Evolutionary conservation across 2,329 filamentous ascomycete species (phyloP), one percentile per base, ranked within the genome.

Genomic region (Aspergillus uvarum): DNA sequence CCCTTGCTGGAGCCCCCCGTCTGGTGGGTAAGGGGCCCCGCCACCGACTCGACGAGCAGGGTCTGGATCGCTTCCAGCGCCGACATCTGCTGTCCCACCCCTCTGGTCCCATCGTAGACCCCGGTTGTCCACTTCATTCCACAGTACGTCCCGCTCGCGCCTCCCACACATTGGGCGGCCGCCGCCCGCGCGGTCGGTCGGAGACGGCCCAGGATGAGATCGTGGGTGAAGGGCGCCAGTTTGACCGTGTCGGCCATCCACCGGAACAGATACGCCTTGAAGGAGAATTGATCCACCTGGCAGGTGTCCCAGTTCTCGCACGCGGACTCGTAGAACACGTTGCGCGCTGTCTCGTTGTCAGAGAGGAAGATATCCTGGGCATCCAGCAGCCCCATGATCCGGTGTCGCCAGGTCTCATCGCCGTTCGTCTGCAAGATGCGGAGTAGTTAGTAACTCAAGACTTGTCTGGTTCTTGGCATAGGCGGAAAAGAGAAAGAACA

Each of bases 191-290:
- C 87, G 4, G 83, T 84, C 2, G 79, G 74, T 52, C 77, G 74
- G 2, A 89, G 74, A n/a, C 80, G 77, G 0, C 82, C 79, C 67
- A 82, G 76, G 59, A 89, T 78, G 10, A 71, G 68, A 35, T 80
- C 72, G 63, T 76, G 73, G 2, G 83, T 84, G 67, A 81, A 86
- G 0, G 86, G 85, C 0, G 84, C 85, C 60, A 87, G 75, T 64
- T 86, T 82, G 0, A 80, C 80, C 2, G 84, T 81, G 7, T 81
- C 78, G 10, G 83, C 84, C 74, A 81, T 78, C 81, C 85, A 89
- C 48, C 87, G 83, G 0, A 82, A 76, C 7, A 89, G 78, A 68
- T 87, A 88, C 12, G 85, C 85, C 74, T 89, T 89, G 80, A 89
- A 89, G 2, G 82, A 83, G 56, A 79, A 81, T 72, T 88, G 85